Conservation (phyloP, 2,329 filamentous ascomycete species). For the Tolypocladium album region DNA sequence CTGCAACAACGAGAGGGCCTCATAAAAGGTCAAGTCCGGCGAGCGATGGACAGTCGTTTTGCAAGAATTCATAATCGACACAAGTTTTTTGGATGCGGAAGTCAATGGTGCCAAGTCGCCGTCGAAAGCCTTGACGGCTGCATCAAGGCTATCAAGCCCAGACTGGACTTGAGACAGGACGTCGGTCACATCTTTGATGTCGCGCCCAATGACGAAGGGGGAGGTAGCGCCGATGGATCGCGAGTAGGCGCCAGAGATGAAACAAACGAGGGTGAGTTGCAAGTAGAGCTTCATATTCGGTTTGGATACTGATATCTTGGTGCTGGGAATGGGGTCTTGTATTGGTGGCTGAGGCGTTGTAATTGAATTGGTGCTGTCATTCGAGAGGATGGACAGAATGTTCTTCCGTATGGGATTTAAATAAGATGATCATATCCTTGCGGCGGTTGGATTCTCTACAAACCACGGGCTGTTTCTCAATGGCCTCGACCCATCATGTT, state of each 20-base stretch:
- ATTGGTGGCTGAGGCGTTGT: not conserved
- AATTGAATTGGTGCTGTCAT: not conserved
- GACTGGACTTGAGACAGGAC: not conserved
- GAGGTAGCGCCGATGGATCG: not conserved
- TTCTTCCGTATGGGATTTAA: not conserved
- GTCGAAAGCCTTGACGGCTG: not conserved
- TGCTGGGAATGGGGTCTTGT: not conserved
- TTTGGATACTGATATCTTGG: not conserved
- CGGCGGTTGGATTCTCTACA: not conserved
- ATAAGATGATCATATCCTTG: not conserved
- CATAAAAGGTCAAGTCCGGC: not conserved
- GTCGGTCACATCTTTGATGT: not conserved
- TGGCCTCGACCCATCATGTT: not conserved
- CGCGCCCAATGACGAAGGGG: not conserved
- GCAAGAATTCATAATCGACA: not conserved
- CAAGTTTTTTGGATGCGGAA: not conserved
- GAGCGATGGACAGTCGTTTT: not conserved
- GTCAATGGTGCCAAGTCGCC: not conserved
- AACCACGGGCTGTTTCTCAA: not conserved
- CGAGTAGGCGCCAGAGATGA: not conserved
- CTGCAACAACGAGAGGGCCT: not conserved
- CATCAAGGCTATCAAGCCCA: not conserved
- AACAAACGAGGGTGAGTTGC: not conserved
- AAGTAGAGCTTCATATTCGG: conserved; percentile 2
- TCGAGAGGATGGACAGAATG: not conserved